Evolutionary conservation across 768 basidiomycete species (phyloP).

Genomic region (Lentinula sp.): DNA sequence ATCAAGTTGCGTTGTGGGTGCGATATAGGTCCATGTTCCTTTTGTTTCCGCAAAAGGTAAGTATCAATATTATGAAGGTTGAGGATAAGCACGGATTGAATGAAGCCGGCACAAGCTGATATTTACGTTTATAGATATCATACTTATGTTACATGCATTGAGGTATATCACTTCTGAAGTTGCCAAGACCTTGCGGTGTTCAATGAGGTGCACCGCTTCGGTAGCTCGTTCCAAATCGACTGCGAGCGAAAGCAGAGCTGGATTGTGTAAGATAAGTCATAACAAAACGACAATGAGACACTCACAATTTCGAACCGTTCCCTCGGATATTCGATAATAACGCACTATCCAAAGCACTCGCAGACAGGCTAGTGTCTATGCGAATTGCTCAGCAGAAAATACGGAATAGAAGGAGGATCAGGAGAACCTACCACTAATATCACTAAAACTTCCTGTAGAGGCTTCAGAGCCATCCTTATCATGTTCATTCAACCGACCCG

Average conservation of each 20-base stretch:
- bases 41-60: neutral
- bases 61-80: neutral
- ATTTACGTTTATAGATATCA: neutral
- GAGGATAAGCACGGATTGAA: neutral
- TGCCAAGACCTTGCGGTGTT: neutral
- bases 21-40: neutral
- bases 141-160: neutral
- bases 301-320: conserved; percentile 37
- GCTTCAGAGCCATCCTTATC: conserved; percentile 69
- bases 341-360: conserved; percentile 77
- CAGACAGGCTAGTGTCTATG: conserved; percentile 67
- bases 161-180: neutral
- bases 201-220: neutral
- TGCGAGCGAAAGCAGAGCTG: neutral
- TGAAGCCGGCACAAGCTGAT: neutral
- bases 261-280: neutral
- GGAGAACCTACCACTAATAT: conserved; percentile 63
- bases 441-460: conserved; percentile 69
- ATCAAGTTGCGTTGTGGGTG: neutral
- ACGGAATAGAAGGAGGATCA: neutral
- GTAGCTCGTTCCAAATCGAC: neutral
- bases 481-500: conserved; percentile 42
- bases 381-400: neutral
- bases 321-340: conserved; percentile 69
- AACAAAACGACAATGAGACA: neutral